These are phyloP conservation scores for Cucurbita argyrosperma DNA, from an alignment of 306 rosid species.

Conservation along the genomic window DNA sequence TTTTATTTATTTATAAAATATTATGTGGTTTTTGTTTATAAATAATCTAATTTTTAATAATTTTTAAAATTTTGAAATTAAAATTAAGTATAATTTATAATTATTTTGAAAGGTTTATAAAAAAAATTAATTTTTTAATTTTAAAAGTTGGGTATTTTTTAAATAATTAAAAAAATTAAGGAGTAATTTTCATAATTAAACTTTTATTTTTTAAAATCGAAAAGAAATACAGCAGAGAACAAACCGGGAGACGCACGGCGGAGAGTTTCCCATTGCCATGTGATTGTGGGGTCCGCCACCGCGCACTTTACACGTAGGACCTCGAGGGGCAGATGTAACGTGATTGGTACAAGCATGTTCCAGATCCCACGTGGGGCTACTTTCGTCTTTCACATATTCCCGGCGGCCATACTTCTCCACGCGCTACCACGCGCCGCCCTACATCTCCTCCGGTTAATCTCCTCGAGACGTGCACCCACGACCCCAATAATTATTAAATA, in stretches of 20 bases:
- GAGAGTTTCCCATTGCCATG: neutral
- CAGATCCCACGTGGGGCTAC: neutral
- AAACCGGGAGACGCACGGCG: neutral
- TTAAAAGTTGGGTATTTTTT: too few relatives aligned
- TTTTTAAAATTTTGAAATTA: too few relatives aligned
- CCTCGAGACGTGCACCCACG: neutral
- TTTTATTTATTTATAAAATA: too few relatives aligned
- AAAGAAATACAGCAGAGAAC: too few relatives aligned
- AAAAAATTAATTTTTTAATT: too few relatives aligned
- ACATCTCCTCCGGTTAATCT: neutral
- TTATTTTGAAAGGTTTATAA: too few relatives aligned
- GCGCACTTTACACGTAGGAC: conserved; percentile 1
- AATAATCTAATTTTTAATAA: too few relatives aligned
- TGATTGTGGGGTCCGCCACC: neutral
- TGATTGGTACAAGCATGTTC: neutral
- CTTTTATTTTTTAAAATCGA: too few relatives aligned
- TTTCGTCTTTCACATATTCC: neutral
- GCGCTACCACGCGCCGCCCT: neutral
- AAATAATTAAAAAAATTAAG: too few relatives aligned
- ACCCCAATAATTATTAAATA: neutral
- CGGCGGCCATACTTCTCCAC: neutral
- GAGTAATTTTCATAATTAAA: too few relatives aligned
- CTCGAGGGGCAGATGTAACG: neutral
- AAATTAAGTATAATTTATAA: too few relatives aligned
- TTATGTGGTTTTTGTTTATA: too few relatives aligned